Evolutionary conservation across 2,329 filamentous ascomycete species (phyloP).

Genomic region (Xylogone sp.): DNA sequence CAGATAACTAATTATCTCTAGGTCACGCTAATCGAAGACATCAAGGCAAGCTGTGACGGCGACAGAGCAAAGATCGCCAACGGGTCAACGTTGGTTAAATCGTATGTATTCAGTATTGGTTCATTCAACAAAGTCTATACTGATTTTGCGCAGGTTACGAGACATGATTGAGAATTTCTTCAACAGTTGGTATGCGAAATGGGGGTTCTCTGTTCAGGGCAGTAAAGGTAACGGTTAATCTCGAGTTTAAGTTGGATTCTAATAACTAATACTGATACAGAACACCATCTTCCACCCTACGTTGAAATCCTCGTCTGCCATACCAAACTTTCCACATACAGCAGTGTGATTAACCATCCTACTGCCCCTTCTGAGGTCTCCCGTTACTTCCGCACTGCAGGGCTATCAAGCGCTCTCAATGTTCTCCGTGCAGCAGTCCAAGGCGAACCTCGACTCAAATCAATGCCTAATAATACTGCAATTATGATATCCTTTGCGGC

Average conservation of each 20-base stretch:
- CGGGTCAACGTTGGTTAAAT: conserved; percentile 50
- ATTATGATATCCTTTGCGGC: conserved; percentile 77
- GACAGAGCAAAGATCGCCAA: conserved; percentile 45
- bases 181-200: conserved; percentile 60
- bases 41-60: conserved; percentile 56
- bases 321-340: conserved; percentile 70
- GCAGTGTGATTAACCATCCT: conserved; percentile 70
- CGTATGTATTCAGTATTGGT: conserved; percentile 30
- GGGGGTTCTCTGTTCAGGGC: conserved; percentile 53
- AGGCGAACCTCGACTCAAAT: conserved; percentile 64
- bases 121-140: conserved; percentile 6
- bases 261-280: conserved; percentile 28
- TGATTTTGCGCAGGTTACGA: conserved; percentile 40
- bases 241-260: not conserved
- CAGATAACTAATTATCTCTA: conserved; percentile 19
- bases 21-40: conserved; percentile 53
- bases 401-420: conserved; percentile 68
- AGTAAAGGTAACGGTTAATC: conserved; percentile 38
- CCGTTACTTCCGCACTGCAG: conserved; percentile 68
- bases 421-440: conserved; percentile 72
- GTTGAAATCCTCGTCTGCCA: conserved; percentile 73
- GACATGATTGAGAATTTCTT: conserved; percentile 63
- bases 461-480: conserved; percentile 75
- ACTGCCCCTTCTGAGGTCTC: conserved; percentile 68
- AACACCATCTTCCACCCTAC: conserved; percentile 62